Evolutionary conservation across 73 alveolate genomes (phyloP).

Genomic region (Tetrahymena elliotti): DNA sequence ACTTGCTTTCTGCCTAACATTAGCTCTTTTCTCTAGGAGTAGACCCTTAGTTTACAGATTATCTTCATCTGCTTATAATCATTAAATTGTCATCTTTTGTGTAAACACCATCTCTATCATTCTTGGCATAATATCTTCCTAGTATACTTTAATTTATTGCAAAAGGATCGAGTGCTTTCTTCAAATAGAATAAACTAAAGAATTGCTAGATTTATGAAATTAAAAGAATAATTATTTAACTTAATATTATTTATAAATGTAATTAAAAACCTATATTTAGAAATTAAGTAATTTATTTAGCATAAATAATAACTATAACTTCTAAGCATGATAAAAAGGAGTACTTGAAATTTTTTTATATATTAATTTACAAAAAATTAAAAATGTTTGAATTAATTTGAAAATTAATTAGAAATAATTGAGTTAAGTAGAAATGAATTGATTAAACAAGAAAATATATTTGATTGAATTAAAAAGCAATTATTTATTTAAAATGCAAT

Average conservation of each 20-base stretch:
- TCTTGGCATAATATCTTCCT: background rate
- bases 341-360: no score
- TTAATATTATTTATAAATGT: no score
- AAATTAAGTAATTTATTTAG: no score
- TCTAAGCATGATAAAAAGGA: no score
- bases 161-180: background rate
- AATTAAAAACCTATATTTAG: no score
- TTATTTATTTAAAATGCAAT: no score
- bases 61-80: background rate
- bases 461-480: background rate
- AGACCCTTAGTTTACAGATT: background rate
- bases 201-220: background rate
- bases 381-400: no score
- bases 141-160: background rate
- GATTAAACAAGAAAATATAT: background rate
- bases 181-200: background rate
- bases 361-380: no score
- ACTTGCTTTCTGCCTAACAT: background rate
- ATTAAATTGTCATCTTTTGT: background rate
- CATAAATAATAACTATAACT: no score
- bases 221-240: no score
- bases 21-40: background rate
- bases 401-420: no score
- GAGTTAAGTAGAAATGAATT: background rate
- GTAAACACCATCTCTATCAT: background rate